Evolutionary conservation across 2,329 filamentous ascomycete genomes (phyloP).

Genomic region (Sclerotiophoma versabilis): DNA sequence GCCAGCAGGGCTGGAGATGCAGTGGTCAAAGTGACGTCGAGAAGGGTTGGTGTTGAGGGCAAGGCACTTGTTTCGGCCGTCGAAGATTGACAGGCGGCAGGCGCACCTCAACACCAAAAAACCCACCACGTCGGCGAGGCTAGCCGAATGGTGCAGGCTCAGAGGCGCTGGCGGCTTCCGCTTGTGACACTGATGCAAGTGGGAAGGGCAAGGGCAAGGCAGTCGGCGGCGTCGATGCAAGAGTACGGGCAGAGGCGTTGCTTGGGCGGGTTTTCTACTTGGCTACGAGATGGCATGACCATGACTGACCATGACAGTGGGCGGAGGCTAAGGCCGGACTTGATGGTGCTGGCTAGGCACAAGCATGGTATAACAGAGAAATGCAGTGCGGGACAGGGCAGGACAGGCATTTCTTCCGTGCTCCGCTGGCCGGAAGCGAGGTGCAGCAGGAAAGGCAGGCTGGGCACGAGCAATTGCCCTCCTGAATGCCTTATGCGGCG

Average conservation of each 20-base stretch:
- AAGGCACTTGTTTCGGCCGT: not conserved
- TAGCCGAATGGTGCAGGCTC: slow-evolving; percentile 6
- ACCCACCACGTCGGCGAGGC: not conserved
- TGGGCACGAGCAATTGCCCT: slow-evolving; percentile 27
- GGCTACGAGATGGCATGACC: not conserved
- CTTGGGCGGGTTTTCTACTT: slow-evolving; percentile 10
- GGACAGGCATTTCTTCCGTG: slow-evolving; percentile 1
- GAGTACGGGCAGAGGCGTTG: slow-evolving; percentile 12
- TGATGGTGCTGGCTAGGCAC: no score
- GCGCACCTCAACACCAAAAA: slow-evolving; percentile 4
- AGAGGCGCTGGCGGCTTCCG: not conserved
- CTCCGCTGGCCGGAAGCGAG: slow-evolving; percentile 3
- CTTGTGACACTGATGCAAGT: slow-evolving; percentile 6
- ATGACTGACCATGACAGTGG: not conserved
- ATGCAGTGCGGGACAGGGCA: slow-evolving; percentile 3
- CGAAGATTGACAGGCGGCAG: not conserved
- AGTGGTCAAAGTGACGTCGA: slow-evolving; percentile 10
- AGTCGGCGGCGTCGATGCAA: slow-evolving; percentile 5
- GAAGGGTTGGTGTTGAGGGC: slow-evolving; percentile 8
- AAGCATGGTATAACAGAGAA: slow-evolving; percentile 1
- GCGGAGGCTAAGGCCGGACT: not conserved
- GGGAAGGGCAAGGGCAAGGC: slow-evolving; percentile 5
- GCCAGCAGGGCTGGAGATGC: slow-evolving; percentile 2
- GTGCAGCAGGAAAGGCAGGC: slow-evolving; percentile 7
- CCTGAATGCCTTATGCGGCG: slow-evolving; percentile 10